Percentiles rank a stretch among this genome's conserved stretches.
phyloP scores from a whole-genome alignment of 1,284 basidiomycete genomes.

The Trichosporon ovoides region DNA sequence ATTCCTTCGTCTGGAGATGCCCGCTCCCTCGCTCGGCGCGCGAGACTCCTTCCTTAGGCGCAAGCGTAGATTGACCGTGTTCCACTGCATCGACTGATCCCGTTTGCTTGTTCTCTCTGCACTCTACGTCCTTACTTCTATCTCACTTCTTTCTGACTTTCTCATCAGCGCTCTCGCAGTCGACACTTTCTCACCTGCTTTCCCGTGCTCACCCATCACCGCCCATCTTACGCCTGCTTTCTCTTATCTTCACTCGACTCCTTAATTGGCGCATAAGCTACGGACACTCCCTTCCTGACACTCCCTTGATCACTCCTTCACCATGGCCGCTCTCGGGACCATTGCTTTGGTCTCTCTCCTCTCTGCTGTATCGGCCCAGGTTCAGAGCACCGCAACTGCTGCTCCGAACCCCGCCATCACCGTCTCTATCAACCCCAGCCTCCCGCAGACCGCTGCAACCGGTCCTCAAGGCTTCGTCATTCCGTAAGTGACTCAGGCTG shows the following conservation, averaged over 20 bases:
- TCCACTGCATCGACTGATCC: no score
- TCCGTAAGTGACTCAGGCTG: slow-evolving; percentile 45
- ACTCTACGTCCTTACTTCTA: not conserved
- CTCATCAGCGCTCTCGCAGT: not conserved
- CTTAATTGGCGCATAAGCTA: no score
- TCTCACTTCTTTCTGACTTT: not conserved
- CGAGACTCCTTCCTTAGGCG: no score
- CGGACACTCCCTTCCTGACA: not conserved
- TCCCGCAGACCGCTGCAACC: slow-evolving; percentile 33
- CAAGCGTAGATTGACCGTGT: no score
- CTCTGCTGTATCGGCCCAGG: slow-evolving; percentile 18
- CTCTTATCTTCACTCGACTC: not conserved
- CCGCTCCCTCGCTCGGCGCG: no score
- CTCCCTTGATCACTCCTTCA: slow-evolving; percentile 6
- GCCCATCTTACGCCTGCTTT: slow-evolving; percentile 15
- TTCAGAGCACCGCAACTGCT: not conserved
- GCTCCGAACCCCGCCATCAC: slow-evolving; percentile 7
- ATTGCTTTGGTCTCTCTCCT: slow-evolving; percentile 22
- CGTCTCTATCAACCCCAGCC: slow-evolving; percentile 22
- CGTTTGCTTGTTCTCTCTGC: no score
- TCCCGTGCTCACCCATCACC: slow-evolving; percentile 5
- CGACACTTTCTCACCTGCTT: not conserved
- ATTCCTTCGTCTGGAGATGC: no score
- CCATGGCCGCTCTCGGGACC: slow-evolving; percentile 19
- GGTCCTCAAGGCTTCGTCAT: slow-evolving; percentile 36